Evolutionary conservation across 228 moss, liverwort and hornwort species (phyloP), one percentile per base, ranked within the genome.

Genomic region (Sphagnum fallax): DNA sequence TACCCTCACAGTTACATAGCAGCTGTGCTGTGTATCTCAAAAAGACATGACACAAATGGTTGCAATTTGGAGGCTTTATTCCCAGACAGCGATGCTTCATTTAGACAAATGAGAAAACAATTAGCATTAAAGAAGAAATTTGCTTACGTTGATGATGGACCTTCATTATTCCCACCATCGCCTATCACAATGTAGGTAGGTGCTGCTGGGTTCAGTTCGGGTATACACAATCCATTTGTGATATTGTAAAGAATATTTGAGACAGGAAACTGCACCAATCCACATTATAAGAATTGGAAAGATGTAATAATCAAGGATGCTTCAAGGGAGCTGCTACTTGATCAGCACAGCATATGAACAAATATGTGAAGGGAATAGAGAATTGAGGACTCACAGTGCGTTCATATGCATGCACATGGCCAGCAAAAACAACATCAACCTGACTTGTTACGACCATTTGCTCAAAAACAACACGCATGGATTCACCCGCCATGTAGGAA

Each of bases 361-460:
- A 5, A 49, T 12, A 47, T 62, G 8, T 13, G 1, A 12, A n/a
- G 47, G 8, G 11, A n/a, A 61, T 5, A 48, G 49, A 70, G 69
- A 10, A 13, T 48, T 6, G 62, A 15, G 10, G 49, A 67, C 87
- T 88, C 73, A 98, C 97, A 14, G 88, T 51, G 52, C 97, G 81
- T 79, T 98, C 93, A 16, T 98, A 98, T 10, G 97, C 85, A 69
- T 98, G 97, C 5, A 98, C 97, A 59, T 98, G 97, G 14, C 97
- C 97, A 6, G 93, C 83, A 57, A 91, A 79, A 12, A 98, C 83
- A 67, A 98, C 6, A 55, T 98, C 97, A 5, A 66, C 97, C 61
- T 89, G 68, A 15, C 85, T 84, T 49, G 82, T 48, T 2, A 85
- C 82, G 15, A 93, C 6, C 66, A 66, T 81, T 4, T 74, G 15